phyloP scores from a whole-genome alignment of 176 grass and related monocot species.

The Triticum urartu region DNA sequence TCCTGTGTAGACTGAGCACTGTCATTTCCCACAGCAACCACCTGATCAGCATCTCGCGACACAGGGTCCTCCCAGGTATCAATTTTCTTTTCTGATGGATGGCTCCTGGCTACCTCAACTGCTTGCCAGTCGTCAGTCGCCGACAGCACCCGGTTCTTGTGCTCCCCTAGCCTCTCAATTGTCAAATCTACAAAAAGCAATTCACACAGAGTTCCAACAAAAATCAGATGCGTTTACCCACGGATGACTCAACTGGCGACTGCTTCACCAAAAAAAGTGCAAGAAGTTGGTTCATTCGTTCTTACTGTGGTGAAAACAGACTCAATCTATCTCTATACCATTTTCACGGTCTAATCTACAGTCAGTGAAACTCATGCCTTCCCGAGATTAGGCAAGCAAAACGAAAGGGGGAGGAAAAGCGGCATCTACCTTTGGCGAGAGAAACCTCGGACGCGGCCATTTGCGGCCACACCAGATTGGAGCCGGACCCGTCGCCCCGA shows the following conservation, averaged over 20 bases:
- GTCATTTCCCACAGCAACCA: background rate
- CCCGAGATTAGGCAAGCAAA: background rate
- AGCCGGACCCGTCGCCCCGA: background rate
- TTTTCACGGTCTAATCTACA: slow-evolving; percentile 21
- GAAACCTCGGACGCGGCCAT: slow-evolving; percentile 36
- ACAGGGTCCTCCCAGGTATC: slow-evolving; percentile 17
- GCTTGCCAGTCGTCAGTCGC: slow-evolving; percentile 51
- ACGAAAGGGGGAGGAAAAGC: background rate
- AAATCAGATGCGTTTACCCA: background rate
- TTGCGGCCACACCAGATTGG: slow-evolving; percentile 36
- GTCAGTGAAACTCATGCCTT: background rate
- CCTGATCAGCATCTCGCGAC: background rate
- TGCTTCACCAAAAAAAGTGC: background rate
- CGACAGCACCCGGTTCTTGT: slow-evolving; percentile 69
- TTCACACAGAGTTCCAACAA: background rate
- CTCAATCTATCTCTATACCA: background rate
- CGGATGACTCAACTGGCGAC: background rate
- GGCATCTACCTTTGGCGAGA: slow-evolving; percentile 32
- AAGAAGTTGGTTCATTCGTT: background rate
- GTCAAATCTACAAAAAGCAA: slow-evolving; percentile 46
- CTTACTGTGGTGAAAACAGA: background rate
- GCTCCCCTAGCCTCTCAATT: slow-evolving; percentile 45
- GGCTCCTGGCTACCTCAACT: slow-evolving; percentile 12
- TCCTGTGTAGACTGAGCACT: background rate
- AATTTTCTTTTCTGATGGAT: background rate